Evolutionary conservation across 768 basidiomycete species (phyloP), one percentile per base, ranked within the genome.

Genomic region (Macrolepiota dolichaula): DNA sequence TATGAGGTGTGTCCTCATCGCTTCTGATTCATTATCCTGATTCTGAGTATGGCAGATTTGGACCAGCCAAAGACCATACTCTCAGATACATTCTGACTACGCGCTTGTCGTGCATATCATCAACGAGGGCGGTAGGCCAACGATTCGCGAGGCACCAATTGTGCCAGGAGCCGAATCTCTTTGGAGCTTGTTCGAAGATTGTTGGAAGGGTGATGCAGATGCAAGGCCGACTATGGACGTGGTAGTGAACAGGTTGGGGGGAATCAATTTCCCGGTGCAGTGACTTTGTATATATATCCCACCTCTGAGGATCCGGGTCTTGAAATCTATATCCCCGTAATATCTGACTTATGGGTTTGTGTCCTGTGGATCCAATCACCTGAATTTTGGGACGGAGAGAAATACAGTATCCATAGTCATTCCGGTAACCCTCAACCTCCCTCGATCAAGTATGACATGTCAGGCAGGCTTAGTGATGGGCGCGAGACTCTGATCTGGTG

Each of bases 1-100:
- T 46, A 64, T 35, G 67, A 69, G 56, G 68, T 67, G n/a, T 9
- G 61, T 59, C 9, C 17, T 17, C 11, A 44, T 51, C 1, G 24
- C 15, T 3, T 37, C 19, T 36, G 5, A 3, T 24, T 37, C 6
- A 47, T 50, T 19, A 9, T n/a, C 22, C 22, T 37, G 4, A 32
- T 37, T 11, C 2, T 32, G 6, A 24, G 35, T 13, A 22, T 19
- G 37, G 24, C 27, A 58, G 57, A 50, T 58, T 22, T 58, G 57
- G 57, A 51, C 57, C 19, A 47, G 57, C 12, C 5, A 38, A 9
- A 32, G 17, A 36, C 57, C 57, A 13, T 51, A 37, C 15, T 12
- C 22, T 17, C 4, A 49, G 22, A 51, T 58, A 9, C 32, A 50
- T 7, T 3, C 6, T 9, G 35, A 58, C 24, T 24, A 1, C 15